Evolutionary conservation across 345 rosid species (phyloP).

Genomic region (Zanthoxylum bungeanum): DNA sequence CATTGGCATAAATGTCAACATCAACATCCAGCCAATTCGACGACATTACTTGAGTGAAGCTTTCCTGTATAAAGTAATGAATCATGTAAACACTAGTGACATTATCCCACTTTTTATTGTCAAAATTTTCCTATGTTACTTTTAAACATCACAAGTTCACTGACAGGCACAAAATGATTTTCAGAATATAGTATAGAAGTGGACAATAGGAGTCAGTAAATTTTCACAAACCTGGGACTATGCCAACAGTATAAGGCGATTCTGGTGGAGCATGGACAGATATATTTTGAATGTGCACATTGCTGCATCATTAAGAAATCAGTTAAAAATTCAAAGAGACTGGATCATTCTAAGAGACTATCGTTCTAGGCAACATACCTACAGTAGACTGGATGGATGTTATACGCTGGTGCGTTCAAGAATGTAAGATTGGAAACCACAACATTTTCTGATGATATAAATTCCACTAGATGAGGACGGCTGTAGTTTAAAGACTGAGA

Average conservation of each 20-base stretch:
- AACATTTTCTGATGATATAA: constrained; percentile 50
- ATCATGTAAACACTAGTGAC: background rate
- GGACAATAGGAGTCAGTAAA: background rate
- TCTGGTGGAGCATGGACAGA: constrained; percentile 50
- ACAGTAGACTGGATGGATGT: constrained; percentile 89
- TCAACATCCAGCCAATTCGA: background rate
- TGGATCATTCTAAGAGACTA: background rate
- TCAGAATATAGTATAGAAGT: background rate
- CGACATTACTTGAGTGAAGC: no score
- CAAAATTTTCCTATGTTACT: background rate
- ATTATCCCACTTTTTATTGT: background rate
- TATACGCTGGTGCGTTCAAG: constrained; percentile 70
- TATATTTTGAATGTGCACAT: constrained; percentile 58
- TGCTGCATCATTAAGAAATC: constrained; percentile 33
- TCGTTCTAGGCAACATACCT: constrained; percentile 36
- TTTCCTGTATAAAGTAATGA: background rate
- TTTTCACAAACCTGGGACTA: constrained; percentile 68
- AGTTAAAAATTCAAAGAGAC: background rate
- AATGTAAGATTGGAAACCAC: constrained; percentile 85
- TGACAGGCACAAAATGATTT: background rate
- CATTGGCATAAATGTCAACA: background rate
- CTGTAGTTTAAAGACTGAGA: constrained; percentile 68
- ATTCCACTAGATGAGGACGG: constrained; percentile 89
- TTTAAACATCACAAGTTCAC: background rate
- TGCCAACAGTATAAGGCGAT: constrained; percentile 66